Conservation (phyloP, 2,329 filamentous ascomycete genomes). For the Colletotrichum lindemuthianum region DNA sequence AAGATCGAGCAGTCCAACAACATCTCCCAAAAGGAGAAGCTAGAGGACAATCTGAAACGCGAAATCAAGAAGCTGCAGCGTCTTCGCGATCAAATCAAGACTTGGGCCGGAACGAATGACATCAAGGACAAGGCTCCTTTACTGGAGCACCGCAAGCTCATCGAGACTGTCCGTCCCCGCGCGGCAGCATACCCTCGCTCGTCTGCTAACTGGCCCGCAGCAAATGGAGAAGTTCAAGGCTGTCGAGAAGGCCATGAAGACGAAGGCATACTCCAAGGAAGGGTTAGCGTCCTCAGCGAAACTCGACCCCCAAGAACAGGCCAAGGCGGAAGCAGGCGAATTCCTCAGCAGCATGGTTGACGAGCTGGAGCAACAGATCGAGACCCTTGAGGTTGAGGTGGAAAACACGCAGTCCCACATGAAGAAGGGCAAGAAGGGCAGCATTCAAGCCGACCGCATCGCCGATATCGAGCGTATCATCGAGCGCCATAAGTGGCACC, state of each 20-base stretch:
- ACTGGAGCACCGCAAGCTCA: slow-evolving; percentile 92
- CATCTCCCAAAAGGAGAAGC: slow-evolving; percentile 95
- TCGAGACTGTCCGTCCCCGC: slow-evolving; percentile 83
- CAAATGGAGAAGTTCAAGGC: slow-evolving; percentile 99
- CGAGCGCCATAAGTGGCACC: slow-evolving; percentile 97
- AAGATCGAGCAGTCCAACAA: slow-evolving; percentile 96
- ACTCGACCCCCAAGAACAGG: slow-evolving; percentile 96
- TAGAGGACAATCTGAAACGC: slow-evolving; percentile 97
- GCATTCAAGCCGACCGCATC: slow-evolving; percentile 85
- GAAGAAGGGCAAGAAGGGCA: slow-evolving; percentile 95
- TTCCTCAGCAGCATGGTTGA: slow-evolving; percentile 90
- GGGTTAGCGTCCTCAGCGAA: slow-evolving; percentile 91
- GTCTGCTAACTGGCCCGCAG: slow-evolving; percentile 55
- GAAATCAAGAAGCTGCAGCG: slow-evolving; percentile 99
- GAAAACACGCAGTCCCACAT: slow-evolving; percentile 87
- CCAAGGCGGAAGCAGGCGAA: slow-evolving; percentile 87
- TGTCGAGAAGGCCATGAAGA: slow-evolving; percentile 99
- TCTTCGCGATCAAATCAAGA: slow-evolving; percentile 98
- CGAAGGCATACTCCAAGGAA: slow-evolving; percentile 99
- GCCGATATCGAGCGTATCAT: slow-evolving; percentile 84
- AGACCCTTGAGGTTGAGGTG: slow-evolving; percentile 88
- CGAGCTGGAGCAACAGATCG: slow-evolving; percentile 92
- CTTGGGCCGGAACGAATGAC: slow-evolving; percentile 97
- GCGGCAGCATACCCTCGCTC: slow-evolving; percentile 32
- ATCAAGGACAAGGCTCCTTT: slow-evolving; percentile 99